Evolutionary conservation across 768 basidiomycete genomes (phyloP), one percentile per base, ranked within the genome.

Genomic region (Megacollybia marginata): DNA sequence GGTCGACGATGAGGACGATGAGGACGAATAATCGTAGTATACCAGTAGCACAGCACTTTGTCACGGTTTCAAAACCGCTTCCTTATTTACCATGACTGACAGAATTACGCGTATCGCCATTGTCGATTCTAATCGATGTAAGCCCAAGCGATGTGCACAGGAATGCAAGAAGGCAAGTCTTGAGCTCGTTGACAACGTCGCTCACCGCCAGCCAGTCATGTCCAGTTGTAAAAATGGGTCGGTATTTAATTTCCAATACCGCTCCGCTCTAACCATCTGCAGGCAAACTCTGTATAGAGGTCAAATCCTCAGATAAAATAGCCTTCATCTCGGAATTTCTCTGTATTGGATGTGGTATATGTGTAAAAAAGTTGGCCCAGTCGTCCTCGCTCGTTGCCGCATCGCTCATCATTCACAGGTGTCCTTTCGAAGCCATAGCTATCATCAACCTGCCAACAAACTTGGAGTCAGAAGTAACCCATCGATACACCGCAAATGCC

Each of bases 271-370:
- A 1, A 36, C 6, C 28, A 52, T 42, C 13, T 47, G 16, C 57
- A 93, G 92, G 96, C 15, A 97, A 96, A 69, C 76, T 99, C 19
- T 99, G 96, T 74, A 98, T 98, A 58, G 96, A 98, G 70, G 96
- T 99, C 56, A 94, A 92, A 66, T 65, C 95, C 12, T 80, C 83
- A 8, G 94, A 96, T 71, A 97, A 97, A 75, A 96, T 98, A 68
- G 88, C 96, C 1, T 97, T 94, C 78, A 89, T 99, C 70, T 98
- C 96, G 23, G 96, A 99, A 66, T 93, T 95, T 65, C 75, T 99
- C 49, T 99, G 96, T 65, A 99, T 99, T 53, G 96, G 96, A 59
- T 99, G 96, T 68, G 96, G 96, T 88, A 98, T 99, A 62, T 99
- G 96, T 65, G 94, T 97, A 33, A 97, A 98, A 73, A 99, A 97